A percentile compares a stretch with the other conserved stretches of the same genome.
phyloP scores from a whole-genome alignment of 2,329 filamentous ascomycete species.

The Fusarium sp. region DNA sequence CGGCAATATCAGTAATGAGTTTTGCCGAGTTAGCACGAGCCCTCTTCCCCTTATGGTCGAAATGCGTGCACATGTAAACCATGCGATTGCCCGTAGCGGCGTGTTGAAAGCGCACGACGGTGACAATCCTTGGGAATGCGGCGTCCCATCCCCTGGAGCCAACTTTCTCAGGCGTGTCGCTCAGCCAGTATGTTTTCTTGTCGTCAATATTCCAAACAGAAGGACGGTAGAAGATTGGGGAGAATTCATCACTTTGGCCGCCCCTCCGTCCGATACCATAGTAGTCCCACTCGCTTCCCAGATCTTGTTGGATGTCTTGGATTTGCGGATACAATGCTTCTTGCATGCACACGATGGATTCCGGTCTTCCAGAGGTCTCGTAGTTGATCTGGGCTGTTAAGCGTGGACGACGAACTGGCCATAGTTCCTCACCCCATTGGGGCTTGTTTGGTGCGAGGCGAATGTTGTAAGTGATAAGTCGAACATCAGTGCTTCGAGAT shows the following conservation, averaged over 20 bases:
- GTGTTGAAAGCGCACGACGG: conserved; percentile 57
- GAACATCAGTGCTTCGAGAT: conserved; percentile 48
- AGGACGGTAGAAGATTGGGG: conserved; percentile 70
- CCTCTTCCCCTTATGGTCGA: conserved; percentile 57
- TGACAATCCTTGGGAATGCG: conserved; percentile 55
- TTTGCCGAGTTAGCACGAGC: conserved; percentile 54
- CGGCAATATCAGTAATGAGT: conserved; percentile 48
- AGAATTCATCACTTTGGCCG: conserved; percentile 72
- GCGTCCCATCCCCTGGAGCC: conserved; percentile 69
- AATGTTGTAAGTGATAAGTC: conserved; percentile 71
- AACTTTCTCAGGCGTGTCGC: conserved; percentile 61
- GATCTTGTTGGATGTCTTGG: conserved; percentile 58
- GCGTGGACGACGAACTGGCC: conserved; percentile 62
- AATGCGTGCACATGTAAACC: conserved; percentile 62
- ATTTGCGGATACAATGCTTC: conserved; percentile 71
- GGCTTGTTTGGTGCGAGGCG: conserved; percentile 64
- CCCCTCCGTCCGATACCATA: conserved; percentile 68
- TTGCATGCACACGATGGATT: conserved; percentile 70
- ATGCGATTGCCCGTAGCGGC: conserved; percentile 48
- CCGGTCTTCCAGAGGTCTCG: conserved; percentile 55
- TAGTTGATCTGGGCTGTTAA: conserved; percentile 63
- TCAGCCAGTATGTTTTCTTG: conserved; percentile 70
- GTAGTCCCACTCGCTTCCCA: conserved; percentile 58
- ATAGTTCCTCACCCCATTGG: conserved; percentile 63
- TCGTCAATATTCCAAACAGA: conserved; percentile 60